Evolutionary conservation across 495 filamentous ascomycete genomes (phyloP).

Genomic region (Lasiosphaeria hispida): DNA sequence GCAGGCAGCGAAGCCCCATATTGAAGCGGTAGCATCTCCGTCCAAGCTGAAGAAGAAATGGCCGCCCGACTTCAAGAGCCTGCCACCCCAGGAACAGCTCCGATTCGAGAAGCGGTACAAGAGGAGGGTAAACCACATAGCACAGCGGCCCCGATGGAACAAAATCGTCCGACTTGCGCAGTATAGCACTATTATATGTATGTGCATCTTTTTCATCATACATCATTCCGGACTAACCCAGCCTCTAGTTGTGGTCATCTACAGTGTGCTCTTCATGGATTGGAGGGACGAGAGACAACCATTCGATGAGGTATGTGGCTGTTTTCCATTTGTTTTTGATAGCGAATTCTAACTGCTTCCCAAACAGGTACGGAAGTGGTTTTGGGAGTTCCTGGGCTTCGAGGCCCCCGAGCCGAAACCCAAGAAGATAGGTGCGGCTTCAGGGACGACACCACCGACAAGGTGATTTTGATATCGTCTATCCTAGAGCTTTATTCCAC

Average conservation of each 20-base stretch:
- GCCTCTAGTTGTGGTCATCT: conserved; percentile 61
- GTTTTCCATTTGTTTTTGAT: background rate
- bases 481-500: background rate
- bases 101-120: conserved; percentile 75
- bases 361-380: conserved; percentile 24
- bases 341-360: background rate
- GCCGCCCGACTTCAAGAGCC: conserved; percentile 86
- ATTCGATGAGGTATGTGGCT: conserved; percentile 54
- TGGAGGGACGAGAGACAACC: conserved; percentile 62
- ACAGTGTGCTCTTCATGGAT: conserved; percentile 75
- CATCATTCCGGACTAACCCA: conserved; percentile 7
- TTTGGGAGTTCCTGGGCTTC: conserved; percentile 27
- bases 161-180: conserved; percentile 70
- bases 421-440: conserved; percentile 3
- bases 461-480: background rate
- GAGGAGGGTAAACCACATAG: conserved; percentile 67
- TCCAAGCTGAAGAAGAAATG: conserved; percentile 75
- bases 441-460: background rate
- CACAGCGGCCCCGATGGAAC: conserved; percentile 68
- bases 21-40: background rate
- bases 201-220: conserved; percentile 47
- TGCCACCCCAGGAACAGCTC: conserved; percentile 82
- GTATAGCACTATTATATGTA: conserved; percentile 63
- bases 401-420: conserved; percentile 18
- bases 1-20: conserved; percentile 18